Conservation (phyloP, 805 yeast species). For the Torulaspora gathmanii region DNA sequence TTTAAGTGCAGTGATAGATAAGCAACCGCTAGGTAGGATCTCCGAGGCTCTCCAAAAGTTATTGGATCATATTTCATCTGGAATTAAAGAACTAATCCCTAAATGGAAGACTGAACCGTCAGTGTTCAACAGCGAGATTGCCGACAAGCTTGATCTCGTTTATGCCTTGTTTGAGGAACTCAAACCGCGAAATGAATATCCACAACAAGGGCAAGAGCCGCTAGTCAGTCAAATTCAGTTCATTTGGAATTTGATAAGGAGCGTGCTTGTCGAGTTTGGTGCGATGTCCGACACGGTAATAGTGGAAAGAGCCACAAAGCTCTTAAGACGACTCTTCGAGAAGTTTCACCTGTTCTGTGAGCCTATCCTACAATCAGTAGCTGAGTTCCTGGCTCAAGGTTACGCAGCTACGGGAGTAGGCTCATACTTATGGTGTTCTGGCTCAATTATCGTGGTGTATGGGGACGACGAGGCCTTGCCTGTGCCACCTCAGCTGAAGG, state of each 20-base stretch:
- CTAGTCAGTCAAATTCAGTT: slow-evolving; percentile 26
- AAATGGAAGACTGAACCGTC: slow-evolving; percentile 26
- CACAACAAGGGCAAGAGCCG: slow-evolving; percentile 33
- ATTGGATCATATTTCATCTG: slow-evolving; percentile 46
- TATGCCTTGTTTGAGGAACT: slow-evolving; percentile 34
- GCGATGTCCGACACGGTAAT: slow-evolving; percentile 24
- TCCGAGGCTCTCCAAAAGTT: slow-evolving; percentile 64
- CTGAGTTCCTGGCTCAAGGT: slow-evolving; percentile 62
- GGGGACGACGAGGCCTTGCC: slow-evolving; percentile 46
- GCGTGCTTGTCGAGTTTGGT: slow-evolving; percentile 24
- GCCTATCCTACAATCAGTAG: slow-evolving; percentile 60
- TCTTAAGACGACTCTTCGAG: slow-evolving; percentile 60
- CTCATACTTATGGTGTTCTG: slow-evolving; percentile 87
- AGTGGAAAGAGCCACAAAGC: slow-evolving; percentile 70
- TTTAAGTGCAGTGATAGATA: slow-evolving; percentile 71
- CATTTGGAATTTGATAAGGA: slow-evolving; percentile 26
- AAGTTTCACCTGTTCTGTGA: slow-evolving; percentile 36
- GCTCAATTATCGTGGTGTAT: slow-evolving; percentile 70
- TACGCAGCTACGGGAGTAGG: slow-evolving; percentile 68
- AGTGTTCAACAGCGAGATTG: slow-evolving; percentile 45
- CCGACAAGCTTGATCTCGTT: slow-evolving; percentile 63
- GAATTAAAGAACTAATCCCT: slow-evolving; percentile 20
- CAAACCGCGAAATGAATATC: slow-evolving; percentile 30
- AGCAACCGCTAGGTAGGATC: slow-evolving; percentile 51
- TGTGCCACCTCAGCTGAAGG: slow-evolving; percentile 41